These are phyloP conservation scores for Tolypocladium pustulatum DNA, from an alignment of 2,329 filamentous ascomycete genomes.

Conservation along the genomic window DNA sequence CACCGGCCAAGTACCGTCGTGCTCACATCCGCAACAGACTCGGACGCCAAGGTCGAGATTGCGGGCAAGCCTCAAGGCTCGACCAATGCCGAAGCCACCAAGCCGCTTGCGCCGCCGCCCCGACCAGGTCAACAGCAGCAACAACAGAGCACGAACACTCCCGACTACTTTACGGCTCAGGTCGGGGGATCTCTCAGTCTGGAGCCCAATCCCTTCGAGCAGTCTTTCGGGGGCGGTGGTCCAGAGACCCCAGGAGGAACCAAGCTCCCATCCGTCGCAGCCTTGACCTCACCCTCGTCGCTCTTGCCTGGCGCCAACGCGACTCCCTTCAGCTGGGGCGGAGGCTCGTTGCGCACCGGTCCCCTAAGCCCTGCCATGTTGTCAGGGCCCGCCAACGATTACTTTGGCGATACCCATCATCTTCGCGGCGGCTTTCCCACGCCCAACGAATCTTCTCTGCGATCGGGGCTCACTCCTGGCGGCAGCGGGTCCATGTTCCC, in stretches of 20 bases:
- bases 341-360: slow-evolving; percentile 78
- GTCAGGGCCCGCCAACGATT: slow-evolving; percentile 74
- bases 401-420: slow-evolving; percentile 72
- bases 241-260: slow-evolving; percentile 74
- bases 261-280: slow-evolving; percentile 79
- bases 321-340: slow-evolving; percentile 68
- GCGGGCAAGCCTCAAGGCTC: slow-evolving; percentile 36
- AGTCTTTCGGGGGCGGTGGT: slow-evolving; percentile 65
- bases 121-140: slow-evolving; percentile 42
- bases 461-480: slow-evolving; percentile 86
- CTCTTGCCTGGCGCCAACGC: slow-evolving; percentile 64
- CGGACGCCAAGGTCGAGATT: slow-evolving; percentile 36
- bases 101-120: slow-evolving; percentile 61
- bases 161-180: slow-evolving; percentile 59
- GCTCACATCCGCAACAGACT: slow-evolving; percentile 20
- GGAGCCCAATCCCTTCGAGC: slow-evolving; percentile 95
- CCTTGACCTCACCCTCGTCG: slow-evolving; percentile 81
- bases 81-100: slow-evolving; percentile 47
- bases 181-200: slow-evolving; percentile 50
- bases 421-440: slow-evolving; percentile 82
- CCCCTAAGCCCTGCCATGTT: slow-evolving; percentile 97
- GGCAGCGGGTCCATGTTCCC: slow-evolving; percentile 97
- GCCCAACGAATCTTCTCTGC: slow-evolving; percentile 88
- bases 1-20: background rate
- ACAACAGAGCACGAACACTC: slow-evolving; percentile 36